These are phyloP conservation scores for Cordyceps farinosa DNA, from an alignment of 2,329 filamentous ascomycete species.

Conservation along the genomic window DNA sequence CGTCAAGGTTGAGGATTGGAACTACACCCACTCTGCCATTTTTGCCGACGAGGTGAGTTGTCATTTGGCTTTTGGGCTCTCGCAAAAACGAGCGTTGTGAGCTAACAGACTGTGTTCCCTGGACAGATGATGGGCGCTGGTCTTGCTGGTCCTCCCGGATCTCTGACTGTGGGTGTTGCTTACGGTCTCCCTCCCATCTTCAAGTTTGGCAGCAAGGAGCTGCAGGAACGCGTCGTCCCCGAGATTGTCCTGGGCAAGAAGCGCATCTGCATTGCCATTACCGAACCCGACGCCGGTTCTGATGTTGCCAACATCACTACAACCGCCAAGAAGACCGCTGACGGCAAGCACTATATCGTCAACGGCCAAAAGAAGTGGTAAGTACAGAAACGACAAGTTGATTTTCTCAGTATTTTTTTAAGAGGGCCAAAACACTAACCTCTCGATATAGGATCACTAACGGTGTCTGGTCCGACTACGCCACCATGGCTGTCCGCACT, in stretches of 20 bases:
- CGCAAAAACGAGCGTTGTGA: neutral
- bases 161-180: constrained; percentile 67
- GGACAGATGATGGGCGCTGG: constrained; percentile 61
- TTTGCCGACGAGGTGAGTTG: constrained; percentile 53
- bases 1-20: constrained; percentile 68
- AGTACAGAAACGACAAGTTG: neutral
- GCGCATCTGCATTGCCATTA: constrained; percentile 72
- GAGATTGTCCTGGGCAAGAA: constrained; percentile 64
- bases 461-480: constrained; percentile 57
- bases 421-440: neutral
- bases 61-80: no score
- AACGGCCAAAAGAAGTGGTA: constrained; percentile 76
- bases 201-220: constrained; percentile 59
- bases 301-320: constrained; percentile 73
- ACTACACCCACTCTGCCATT: constrained; percentile 67
- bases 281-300: constrained; percentile 67
- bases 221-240: constrained; percentile 65
- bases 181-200: constrained; percentile 70
- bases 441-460: constrained; percentile 49
- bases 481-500: constrained; percentile 59
- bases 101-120: neutral
- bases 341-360: constrained; percentile 66
- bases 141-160: constrained; percentile 58
- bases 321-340: constrained; percentile 57
- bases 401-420: neutral